Conservation (phyloP, 2,329 filamentous ascomycete genomes). For the Cytospora piceae region DNA sequence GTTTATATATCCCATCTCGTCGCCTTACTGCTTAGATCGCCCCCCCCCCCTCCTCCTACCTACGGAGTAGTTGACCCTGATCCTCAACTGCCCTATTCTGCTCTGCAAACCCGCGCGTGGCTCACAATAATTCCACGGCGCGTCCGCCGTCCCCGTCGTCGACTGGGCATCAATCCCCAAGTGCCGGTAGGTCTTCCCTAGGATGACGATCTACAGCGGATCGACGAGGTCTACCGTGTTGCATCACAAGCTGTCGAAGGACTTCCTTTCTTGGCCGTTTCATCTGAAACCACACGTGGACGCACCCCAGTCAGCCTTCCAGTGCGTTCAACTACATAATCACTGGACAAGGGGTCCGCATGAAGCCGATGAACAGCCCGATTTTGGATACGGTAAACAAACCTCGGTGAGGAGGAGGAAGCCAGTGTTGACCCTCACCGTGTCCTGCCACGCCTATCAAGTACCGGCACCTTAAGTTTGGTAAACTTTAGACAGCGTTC, state of each 20-base stretch:
- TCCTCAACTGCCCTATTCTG: neutral
- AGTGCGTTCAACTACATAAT: neutral
- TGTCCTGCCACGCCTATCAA: neutral
- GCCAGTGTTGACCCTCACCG: too few relatives aligned
- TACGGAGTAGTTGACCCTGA: neutral
- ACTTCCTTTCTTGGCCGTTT: neutral
- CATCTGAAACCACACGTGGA: neutral
- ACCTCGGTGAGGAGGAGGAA: neutral
- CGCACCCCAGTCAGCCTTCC: neutral
- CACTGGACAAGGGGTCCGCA: neutral
- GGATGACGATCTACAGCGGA: conserved; percentile 1
- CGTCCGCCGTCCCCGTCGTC: neutral
- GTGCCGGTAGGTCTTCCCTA: neutral
- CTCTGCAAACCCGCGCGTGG: neutral
- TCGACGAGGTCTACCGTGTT: neutral
- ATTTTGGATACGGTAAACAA: neutral
- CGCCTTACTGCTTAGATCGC: neutral
- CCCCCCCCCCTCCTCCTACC: too few relatives aligned
- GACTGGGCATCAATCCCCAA: neutral
- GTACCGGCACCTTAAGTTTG: neutral
- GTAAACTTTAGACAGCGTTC: neutral
- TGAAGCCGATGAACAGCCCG: neutral
- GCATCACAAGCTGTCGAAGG: neutral
- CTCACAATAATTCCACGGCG: neutral
- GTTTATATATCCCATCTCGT: neutral